A percentile compares a stretch with the other conserved stretches of the same genome.
phyloP scores from a whole-genome alignment of 805 yeast species.

The Ogataea allantospora region DNA sequence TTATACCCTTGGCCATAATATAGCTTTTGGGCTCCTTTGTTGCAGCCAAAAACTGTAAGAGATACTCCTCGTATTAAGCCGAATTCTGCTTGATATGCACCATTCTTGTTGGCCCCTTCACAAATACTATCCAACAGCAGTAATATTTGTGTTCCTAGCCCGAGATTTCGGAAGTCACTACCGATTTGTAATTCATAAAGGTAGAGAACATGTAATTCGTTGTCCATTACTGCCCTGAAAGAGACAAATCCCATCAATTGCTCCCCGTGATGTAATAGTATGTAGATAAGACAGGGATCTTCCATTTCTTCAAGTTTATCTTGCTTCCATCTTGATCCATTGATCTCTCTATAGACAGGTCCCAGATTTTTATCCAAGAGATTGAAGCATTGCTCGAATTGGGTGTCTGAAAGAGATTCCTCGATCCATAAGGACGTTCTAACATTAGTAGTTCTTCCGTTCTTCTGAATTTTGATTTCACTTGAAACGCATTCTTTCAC shows the following conservation, averaged over 20 bases:
- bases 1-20: constrained; percentile 42
- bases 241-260: constrained; percentile 44
- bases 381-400: constrained; percentile 16
- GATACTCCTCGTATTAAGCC: constrained; percentile 32
- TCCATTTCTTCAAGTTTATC: constrained; percentile 45
- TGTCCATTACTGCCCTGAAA: constrained; percentile 42
- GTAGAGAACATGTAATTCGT: constrained; percentile 42
- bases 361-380: constrained; percentile 31
- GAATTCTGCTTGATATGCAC: constrained; percentile 1
- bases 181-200: constrained; percentile 56
- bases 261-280: constrained; percentile 29
- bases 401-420: constrained; percentile 4
- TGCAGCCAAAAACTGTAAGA: constrained; percentile 52
- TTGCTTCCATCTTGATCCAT: constrained; percentile 42
- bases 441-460: background rate
- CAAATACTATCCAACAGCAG: constrained; percentile 35
- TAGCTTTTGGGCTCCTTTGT: constrained; percentile 42
- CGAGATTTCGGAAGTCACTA: constrained; percentile 33
- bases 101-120: constrained; percentile 9
- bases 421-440: constrained; percentile 1
- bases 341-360: constrained; percentile 20
- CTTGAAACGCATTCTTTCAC: background rate
- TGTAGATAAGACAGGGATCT: constrained; percentile 46
- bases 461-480: background rate
- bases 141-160: constrained; percentile 43